These are phyloP conservation scores for Eutrema japonicum DNA, from an alignment of 345 rosid genomes.

Conservation along the genomic window DNA sequence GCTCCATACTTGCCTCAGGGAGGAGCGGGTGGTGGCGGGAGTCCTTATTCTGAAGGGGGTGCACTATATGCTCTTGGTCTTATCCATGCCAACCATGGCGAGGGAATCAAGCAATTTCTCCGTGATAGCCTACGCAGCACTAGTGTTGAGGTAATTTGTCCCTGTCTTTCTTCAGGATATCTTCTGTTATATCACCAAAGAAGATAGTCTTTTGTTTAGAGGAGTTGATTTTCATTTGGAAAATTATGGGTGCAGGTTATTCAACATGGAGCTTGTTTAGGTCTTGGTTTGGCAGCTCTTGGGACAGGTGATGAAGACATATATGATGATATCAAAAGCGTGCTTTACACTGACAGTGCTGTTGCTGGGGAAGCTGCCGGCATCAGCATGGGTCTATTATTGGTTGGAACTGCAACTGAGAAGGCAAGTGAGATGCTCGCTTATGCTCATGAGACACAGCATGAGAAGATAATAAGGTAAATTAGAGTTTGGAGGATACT, in stretches of 20 bases:
- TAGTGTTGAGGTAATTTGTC: slow-evolving; percentile 68
- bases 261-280: slow-evolving; percentile 98
- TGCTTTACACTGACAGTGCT: slow-evolving; percentile 84
- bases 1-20: slow-evolving; percentile 97
- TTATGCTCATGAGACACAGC: slow-evolving; percentile 95
- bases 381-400: slow-evolving; percentile 86
- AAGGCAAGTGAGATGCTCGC: slow-evolving; percentile 96
- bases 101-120: slow-evolving; percentile 93
- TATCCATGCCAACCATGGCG: slow-evolving; percentile 98
- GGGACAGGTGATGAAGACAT: slow-evolving; percentile 96
- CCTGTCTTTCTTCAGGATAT: background rate
- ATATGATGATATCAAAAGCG: slow-evolving; percentile 80
- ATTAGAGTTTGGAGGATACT: slow-evolving; percentile 25
- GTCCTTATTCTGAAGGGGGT: slow-evolving; percentile 97
- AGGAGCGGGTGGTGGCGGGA: slow-evolving; percentile 84
- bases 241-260: slow-evolving; percentile 64
- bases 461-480: slow-evolving; percentile 92
- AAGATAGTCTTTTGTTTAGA: slow-evolving; percentile 6
- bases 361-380: slow-evolving; percentile 98
- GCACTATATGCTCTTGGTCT: slow-evolving; percentile 97
- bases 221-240: slow-evolving; percentile 3
- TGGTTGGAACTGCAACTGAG: slow-evolving; percentile 97
- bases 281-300: slow-evolving; percentile 93
- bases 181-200: background rate
- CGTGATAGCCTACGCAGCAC: slow-evolving; percentile 85